Evolutionary conservation across 257 asterid species (phyloP), one percentile per base, ranked within the genome.

Genomic region (Rubia yunnanensis): DNA sequence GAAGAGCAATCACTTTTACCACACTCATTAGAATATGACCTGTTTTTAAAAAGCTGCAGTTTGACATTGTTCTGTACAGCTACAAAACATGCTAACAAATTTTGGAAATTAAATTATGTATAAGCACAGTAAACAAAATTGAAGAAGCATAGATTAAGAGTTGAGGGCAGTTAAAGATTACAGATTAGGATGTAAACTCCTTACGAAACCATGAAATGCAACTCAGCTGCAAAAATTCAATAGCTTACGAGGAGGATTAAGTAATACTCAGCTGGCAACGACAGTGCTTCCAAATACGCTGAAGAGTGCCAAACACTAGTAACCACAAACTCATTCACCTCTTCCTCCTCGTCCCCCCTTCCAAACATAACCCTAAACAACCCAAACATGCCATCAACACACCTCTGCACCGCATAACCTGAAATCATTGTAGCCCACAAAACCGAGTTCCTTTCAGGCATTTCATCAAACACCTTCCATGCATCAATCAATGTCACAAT

Each of bases 401-500:
- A 70, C 78, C 88, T 73, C 39, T 73, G 79, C 5, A 55, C 69
- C 0, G 96, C 94, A 54, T 85, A 90, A 38, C 96, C 96, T 20
- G 96, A 87, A n/a, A 90, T 82, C 95, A 90, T 82, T 0, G 95
- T 84, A 30, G 96, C 81, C 95, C 95, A 90, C 30, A 95, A 81
- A 63, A 90, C 77, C 13, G 97, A 78, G 57, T 90, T 90, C 67
- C 84, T 80, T 2, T 69, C 81, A 57, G 87, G 78, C 92, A 90
- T 90, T 79, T 85, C 88, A 65, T 82, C 97, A 35, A 87, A 90
- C 82, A 90, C 49, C 65, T 77, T 83, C 2, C 85, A 81, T 3
- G 80, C 95, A 10, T 84, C 83, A 5, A n/a, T n/a, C n/a, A n/a
- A n/a, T n/a, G n/a, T n/a, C n/a, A n/a, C n/a, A n/a, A n/a, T n/a